Base-by-base conservation (phyloP, 179 eudicot genomes). In the Beta corolliflora region DNA sequence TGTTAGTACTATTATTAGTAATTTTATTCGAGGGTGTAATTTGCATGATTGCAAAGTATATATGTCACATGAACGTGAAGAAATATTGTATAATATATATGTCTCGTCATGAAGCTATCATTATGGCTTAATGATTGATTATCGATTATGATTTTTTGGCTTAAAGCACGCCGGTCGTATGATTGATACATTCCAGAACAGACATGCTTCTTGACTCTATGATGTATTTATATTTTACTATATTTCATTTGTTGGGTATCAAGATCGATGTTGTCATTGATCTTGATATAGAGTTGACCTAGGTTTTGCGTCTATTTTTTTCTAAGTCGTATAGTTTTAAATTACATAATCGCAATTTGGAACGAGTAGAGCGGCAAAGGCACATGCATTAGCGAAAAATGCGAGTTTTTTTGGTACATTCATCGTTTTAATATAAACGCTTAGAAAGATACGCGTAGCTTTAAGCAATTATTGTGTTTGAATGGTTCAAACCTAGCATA, bases 1-100 rank as follows among this genome's bases (percentile, higher is more conserved):
- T 73, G 55, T 46, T 70, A 70, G 74, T 70, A 45, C 31, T 45
- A 70, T 70, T 11, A 70, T 70, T 70, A 48, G 55, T 46, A 70
- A 9, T 19, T 18, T 70, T 19, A 5, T 45, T 41, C 31, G 46
- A 46, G 53, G 29, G 46, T 45, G 21, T 46, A 18, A 18, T 7
- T 23, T 23, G 2, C 21, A 9, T 61, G 29, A 61, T 61, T 61
- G 29, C 66, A 9, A 19, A 61, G 66, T 61, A 61, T 61, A 61
- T 61, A 69, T 69, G 73, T 69, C 12, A 36, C 41, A 69, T 69
- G 53, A 69, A 69, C 73, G 53, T 69, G 73, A 9, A 61, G 9
- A 48, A 48, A 61, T 21, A n/a, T 8, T 21, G 9, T 36, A 36
- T 36, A 36, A 36, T 36, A 36, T 36, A 36, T 36, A 7, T 61